phyloP scores from a whole-genome alignment of 2,329 filamentous ascomycete genomes.

The Podosphaera xanthii region DNA sequence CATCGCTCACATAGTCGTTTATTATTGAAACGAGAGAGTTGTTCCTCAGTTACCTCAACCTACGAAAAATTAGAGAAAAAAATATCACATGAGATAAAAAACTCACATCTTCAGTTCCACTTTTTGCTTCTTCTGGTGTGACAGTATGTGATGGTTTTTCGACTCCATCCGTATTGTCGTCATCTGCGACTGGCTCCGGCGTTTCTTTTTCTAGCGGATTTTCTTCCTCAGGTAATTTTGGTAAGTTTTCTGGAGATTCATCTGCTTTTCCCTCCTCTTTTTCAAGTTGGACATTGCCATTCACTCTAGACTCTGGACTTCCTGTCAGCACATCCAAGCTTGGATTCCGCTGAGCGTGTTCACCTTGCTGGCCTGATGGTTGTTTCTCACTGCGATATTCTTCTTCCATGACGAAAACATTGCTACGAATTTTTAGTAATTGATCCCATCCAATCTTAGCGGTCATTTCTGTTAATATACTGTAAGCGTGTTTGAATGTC shows the following conservation, averaged over 20 bases:
- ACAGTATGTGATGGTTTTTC: conserved; percentile 66
- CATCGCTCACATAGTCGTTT: conserved; percentile 93
- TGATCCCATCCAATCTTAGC: conserved; percentile 97
- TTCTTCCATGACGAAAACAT: conserved; percentile 98
- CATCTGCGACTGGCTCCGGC: background rate
- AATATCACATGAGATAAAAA: conserved; percentile 7
- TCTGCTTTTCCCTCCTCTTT: conserved; percentile 15
- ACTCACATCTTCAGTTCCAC: conserved; percentile 46
- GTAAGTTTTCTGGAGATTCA: conserved; percentile 4
- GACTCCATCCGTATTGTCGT: conserved; percentile 19
- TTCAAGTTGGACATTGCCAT: conserved; percentile 19
- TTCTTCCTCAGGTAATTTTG: conserved; percentile 11
- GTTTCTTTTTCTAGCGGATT: conserved; percentile 5
- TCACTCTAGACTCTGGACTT: conserved; percentile 33
- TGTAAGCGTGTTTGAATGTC: conserved; percentile 88
- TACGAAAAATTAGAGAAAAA: conserved; percentile 16
- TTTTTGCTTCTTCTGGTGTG: conserved; percentile 54
- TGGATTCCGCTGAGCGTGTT: conserved; percentile 37
- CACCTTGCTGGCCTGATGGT: conserved; percentile 24
- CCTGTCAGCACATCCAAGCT: conserved; percentile 60
- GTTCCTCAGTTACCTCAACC: conserved; percentile 41
- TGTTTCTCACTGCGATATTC: conserved; percentile 84
- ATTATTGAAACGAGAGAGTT: conserved; percentile 82
- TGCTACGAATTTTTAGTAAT: conserved; percentile 77
- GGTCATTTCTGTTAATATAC: conserved; percentile 83